Percentiles rank a stretch among this genome's conserved stretches.
Conservation (phyloP, 352 stramenopile genomes). For the Aphanomyces euteiches region DNA sequence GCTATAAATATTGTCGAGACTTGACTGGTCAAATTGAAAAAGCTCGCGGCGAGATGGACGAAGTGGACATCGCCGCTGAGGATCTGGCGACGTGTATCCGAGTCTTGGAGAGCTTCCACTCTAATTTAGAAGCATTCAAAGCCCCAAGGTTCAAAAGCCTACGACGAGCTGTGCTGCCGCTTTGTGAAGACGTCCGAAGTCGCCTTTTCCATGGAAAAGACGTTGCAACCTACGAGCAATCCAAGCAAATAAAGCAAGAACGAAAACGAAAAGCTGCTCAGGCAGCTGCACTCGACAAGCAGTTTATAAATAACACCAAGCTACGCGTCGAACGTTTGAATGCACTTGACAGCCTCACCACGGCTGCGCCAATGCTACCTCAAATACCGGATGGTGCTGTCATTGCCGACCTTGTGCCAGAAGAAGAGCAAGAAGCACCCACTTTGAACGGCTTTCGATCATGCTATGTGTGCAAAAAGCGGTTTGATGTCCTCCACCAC, state of each 20-base stretch:
- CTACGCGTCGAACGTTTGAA: constrained; percentile 61
- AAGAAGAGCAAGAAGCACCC: constrained; percentile 31
- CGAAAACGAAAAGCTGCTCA: constrained; percentile 62
- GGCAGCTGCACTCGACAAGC: constrained; percentile 64
- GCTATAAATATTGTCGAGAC: no score
- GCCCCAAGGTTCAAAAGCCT: constrained; percentile 55
- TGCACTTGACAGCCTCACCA: constrained; percentile 49
- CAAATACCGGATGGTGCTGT: constrained; percentile 57
- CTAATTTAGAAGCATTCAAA: constrained; percentile 50
- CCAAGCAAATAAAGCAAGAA: constrained; percentile 62
- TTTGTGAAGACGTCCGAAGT: constrained; percentile 55
- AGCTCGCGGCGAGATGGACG: not conserved
- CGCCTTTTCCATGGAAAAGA: constrained; percentile 63
- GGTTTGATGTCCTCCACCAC: constrained; percentile 90
- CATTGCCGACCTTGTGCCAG: constrained; percentile 32
- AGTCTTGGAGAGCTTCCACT: constrained; percentile 55
- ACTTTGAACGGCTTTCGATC: constrained; percentile 83
- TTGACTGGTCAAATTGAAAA: no score
- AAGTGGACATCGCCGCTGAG: not conserved
- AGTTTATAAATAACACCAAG: constrained; percentile 79
- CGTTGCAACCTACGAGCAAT: constrained; percentile 39
- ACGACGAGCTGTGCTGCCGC: constrained; percentile 54
- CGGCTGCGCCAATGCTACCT: constrained; percentile 52
- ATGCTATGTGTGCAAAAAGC: constrained; percentile 93
- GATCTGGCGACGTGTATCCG: constrained; percentile 56